phyloP scores from a whole-genome alignment of 257 asterid species.

The Nicotiana benthamiana region DNA sequence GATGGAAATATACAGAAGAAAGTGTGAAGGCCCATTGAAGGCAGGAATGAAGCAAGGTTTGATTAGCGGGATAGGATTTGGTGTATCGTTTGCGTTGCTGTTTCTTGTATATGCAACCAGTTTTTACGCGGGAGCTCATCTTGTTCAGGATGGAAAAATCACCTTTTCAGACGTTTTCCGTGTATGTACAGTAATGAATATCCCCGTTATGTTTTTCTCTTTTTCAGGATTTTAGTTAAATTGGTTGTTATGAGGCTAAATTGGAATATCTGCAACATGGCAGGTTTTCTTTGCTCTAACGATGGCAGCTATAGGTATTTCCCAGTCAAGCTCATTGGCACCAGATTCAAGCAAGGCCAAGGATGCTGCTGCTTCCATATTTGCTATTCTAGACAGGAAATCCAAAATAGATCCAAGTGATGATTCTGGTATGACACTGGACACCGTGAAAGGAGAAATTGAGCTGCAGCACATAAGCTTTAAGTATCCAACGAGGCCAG shows the following conservation, averaged over 20 bases:
- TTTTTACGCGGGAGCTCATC: conserved; percentile 83
- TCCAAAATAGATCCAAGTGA: conserved; percentile 72
- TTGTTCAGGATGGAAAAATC: conserved; percentile 54
- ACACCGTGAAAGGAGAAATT: conserved; percentile 70
- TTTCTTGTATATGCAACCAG: conserved; percentile 70
- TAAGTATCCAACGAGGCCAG: conserved; percentile 79
- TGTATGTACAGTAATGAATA: conserved; percentile 25
- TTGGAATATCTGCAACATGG: conserved; percentile 6
- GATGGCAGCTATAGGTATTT: conserved; percentile 74
- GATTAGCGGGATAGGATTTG: conserved; percentile 66
- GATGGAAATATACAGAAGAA: conserved; percentile 51
- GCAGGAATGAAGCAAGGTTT: conserved; percentile 65
- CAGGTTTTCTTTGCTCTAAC: conserved; percentile 87
- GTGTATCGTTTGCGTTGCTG: conserved; percentile 46
- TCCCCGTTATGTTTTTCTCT: neutral
- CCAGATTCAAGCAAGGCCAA: conserved; percentile 83
- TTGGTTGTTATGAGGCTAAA: neutral
- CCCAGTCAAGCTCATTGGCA: conserved; percentile 74
- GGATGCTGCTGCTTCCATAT: conserved; percentile 68
- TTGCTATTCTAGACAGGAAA: conserved; percentile 54
- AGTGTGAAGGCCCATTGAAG: conserved; percentile 65
- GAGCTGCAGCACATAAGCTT: conserved; percentile 62
- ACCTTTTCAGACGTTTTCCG: conserved; percentile 67
- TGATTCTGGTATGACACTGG: conserved; percentile 60
- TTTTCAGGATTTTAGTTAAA: neutral